Base-by-base conservation (phyloP, 2,329 filamentous ascomycete genomes). In the Cytospora piceicola region DNA sequence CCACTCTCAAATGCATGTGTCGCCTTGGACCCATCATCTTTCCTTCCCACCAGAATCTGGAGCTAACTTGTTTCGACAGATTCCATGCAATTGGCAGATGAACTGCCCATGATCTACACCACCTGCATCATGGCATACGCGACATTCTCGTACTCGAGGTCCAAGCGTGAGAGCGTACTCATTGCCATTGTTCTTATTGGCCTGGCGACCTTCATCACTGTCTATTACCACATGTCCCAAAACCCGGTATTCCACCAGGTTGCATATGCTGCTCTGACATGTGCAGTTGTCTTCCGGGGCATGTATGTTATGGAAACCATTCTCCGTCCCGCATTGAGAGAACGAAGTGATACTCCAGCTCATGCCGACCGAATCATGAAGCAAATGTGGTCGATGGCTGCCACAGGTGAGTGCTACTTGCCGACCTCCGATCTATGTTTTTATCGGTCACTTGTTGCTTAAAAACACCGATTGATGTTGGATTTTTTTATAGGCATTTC, bases 201-300 rank as follows among this genome's bases (percentile, higher is more conserved):
- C 9, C 51, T 88, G 5, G 81, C 85, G n/a, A 76, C 83, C 32
- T 90, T 88, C 72, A 94, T 96, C 75, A 95, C 92, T 17, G 81
- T 90, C 4, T 80, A 80, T 76, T 96, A 96, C 77, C 90, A 93
- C 73, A 87, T 91, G 68, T 87, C 93, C 20, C 92, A 94, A 74
- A 89, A 96, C 69, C 92, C 93, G 0, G 81, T 86, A 1, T 96
- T 96, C 76, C 93, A 96, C 77, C 92, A 96, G 75, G 88, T 87
- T 67, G 90, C 89, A 5, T 96, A 93, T 71, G 91, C 88, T 1
- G 73, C 90, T 4, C 79, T 96, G 53, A 95, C 92, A 0, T 83
- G 83, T 6, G 81, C 88, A 52, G 87, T 94, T 27, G 82, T 95
- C 29, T 80, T 90, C 61, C 87, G 90, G 39, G 90, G 88, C 71